Evolutionary conservation across 306 rosid genomes (phyloP).

Genomic region (Gynostemma pentaphyllum): DNA sequence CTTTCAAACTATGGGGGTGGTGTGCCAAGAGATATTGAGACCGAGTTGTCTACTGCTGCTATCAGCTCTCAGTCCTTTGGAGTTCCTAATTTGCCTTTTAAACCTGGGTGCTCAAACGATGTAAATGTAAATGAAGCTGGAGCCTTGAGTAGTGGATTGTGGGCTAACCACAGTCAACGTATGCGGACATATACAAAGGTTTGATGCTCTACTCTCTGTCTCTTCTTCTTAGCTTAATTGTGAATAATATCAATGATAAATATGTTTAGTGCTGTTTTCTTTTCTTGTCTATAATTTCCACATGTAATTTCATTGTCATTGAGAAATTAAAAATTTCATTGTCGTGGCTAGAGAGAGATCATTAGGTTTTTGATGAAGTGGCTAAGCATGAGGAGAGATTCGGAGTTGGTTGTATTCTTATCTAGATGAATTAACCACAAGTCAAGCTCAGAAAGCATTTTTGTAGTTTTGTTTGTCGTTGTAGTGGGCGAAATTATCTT

Average conservation of each 20-base stretch:
- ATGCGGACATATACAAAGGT: constrained; percentile 98
- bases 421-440: not conserved
- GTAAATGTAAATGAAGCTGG: constrained; percentile 69
- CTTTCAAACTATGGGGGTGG: constrained; percentile 61
- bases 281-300: not conserved
- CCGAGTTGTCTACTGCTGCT: constrained; percentile 89
- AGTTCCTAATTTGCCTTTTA: constrained; percentile 65
- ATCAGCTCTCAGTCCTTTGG: constrained; percentile 89
- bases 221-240: not conserved
- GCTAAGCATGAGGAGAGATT: not conserved
- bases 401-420: not conserved
- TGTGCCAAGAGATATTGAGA: constrained; percentile 78
- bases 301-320: not conserved
- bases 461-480: not conserved
- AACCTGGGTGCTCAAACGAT: constrained; percentile 82
- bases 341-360: not conserved
- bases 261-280: not conserved
- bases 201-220: constrained; percentile 9
- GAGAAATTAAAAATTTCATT: not conserved
- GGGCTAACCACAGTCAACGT: constrained; percentile 75
- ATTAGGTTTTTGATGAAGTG: not conserved
- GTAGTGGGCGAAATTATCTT: not conserved
- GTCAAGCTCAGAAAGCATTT: not conserved
- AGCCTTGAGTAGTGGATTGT: constrained; percentile 55
- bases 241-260: not conserved